Evolutionary conservation across 2,329 filamentous ascomycete species (phyloP), one percentile per base, ranked within the genome.

Genomic region (Diaporthe capsici): DNA sequence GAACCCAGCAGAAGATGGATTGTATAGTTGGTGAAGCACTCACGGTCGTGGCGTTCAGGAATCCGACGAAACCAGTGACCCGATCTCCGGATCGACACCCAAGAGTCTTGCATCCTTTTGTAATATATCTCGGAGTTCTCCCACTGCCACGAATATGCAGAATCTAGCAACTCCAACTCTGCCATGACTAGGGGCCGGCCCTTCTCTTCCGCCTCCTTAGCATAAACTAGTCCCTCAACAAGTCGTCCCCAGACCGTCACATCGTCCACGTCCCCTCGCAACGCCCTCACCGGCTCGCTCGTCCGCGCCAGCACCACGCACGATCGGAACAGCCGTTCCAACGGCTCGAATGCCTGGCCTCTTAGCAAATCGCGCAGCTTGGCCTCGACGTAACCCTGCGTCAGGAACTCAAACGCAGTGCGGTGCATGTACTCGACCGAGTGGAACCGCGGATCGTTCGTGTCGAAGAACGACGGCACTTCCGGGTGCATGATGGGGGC

Each of bases 391-490:
- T 31, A 17, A 1, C 6, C 22, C 53, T 57, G 28, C 5, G 28
- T 34, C 2, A 57, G 53, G 53, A 57, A 57, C 28, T 57, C 25
- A 9, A 34, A 57, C 15, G 53, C 53, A 8, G 53, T 31, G 20
- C 53, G 53, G 53, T 57, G 53, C 28, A 57, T 57, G 15, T 57
- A 57, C 28, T 57, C 53, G 28, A 57, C 28, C 28, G 53, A 34
- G 53, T 57, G 53, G 53, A 31, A 57, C 3, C 25, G 25, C 28
- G 53, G 25, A 57, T 57, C 53, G 4, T 57, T n/a, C 22, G 34
- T 57, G 53, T 57, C 53, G 53, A 57, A 57, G 53, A 57, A 57
- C 6, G 53, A 57, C 25, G 53, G 53, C 28, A 57, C 53, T 20
- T 57, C 53, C 28, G 53, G 53, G 17, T 57, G 31, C 31, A 34